A percentile compares a stretch with the other conserved stretches of the same genome.
Evolutionary conservation across 73 alveolate species (phyloP).

Genomic region (Paramecium biaurelia): DNA sequence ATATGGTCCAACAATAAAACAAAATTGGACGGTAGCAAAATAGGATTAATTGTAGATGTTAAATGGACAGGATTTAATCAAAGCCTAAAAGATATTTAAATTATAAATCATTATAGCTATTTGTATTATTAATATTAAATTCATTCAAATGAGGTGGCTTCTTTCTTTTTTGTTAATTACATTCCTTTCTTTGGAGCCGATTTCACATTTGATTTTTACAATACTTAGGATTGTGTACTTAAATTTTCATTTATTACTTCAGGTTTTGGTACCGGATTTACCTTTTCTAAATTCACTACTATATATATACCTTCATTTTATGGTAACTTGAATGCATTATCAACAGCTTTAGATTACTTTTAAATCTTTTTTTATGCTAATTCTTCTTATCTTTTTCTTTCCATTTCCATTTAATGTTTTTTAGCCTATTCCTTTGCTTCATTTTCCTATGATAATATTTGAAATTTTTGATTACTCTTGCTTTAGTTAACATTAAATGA

Average conservation of each 20-base stretch:
- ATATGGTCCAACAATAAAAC: too few species aligned
- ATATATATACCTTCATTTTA: neutral
- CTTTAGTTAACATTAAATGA: constrained; percentile 68
- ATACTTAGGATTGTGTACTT: neutral
- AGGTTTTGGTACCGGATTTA: neutral
- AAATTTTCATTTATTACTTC: neutral
- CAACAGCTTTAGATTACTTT: neutral
- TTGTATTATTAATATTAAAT: neutral
- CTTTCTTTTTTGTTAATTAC: constrained; percentile 34
- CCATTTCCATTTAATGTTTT: constrained; percentile 58
- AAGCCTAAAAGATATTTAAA: neutral
- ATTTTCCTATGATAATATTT: constrained; percentile 3
- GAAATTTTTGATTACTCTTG: neutral
- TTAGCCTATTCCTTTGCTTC: constrained; percentile 70
- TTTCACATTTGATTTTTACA: neutral
- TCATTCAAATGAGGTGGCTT: constrained; percentile 34
- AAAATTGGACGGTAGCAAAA: too few species aligned
- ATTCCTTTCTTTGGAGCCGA: constrained; percentile 36
- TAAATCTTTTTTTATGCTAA: neutral
- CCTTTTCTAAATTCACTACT: neutral
- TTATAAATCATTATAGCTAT: neutral
- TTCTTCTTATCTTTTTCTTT: constrained; percentile 57
- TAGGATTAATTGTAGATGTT: too few species aligned
- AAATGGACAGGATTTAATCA: too few species aligned
- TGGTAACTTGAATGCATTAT: constrained; percentile 36